Base-by-base conservation (phyloP, 306 rosid genomes). In the Cucurbita argyrosperma region DNA sequence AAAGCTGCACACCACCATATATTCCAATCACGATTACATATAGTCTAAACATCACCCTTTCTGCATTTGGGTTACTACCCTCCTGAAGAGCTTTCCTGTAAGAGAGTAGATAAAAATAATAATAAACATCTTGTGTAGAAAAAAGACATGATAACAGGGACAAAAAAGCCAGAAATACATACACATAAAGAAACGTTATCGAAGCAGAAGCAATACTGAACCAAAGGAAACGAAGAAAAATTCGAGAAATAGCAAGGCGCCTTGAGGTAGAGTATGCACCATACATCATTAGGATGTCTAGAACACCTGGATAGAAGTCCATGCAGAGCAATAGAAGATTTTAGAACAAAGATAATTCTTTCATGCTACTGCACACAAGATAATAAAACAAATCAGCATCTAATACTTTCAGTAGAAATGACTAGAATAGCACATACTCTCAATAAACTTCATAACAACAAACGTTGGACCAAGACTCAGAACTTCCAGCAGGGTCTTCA, bases 401-500 rank as follows among this genome's bases (percentile, higher is more conserved):
- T 4, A 50, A 70, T 37, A 35, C 5, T 47, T 47, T 30, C 18
- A 9, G 60, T 38, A 46, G 8, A 43, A 37, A 59, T 14, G 40
- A 73, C 54, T 19, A 19, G 26, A 71, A 50, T 71, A 42, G 77
- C 50, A 83, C 96, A 49, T 89, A 93, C 98, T 93, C 87, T 90
- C 94, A 67, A 90, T 77, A 69, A 90, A 84, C 73, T 93, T 93
- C 98, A 93, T 93, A 80, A 81, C 87, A 23, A 89, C 83, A 84
- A 87, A 93, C 73, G 98, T 90, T 16, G 98, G 98, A 74, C 94
- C 98, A 71, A 93, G 92, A 80, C 98, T 93, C 73, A 93, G 89
- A 86, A 86, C 85, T 82, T 85, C 90, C 69, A 93, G 86, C 81
- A 88, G 77, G 78, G 94, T 90, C 87, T 90, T 86, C 76, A 49